phyloP scores from a whole-genome alignment of 768 basidiomycete genomes.

The Mycena capillaripes region DNA sequence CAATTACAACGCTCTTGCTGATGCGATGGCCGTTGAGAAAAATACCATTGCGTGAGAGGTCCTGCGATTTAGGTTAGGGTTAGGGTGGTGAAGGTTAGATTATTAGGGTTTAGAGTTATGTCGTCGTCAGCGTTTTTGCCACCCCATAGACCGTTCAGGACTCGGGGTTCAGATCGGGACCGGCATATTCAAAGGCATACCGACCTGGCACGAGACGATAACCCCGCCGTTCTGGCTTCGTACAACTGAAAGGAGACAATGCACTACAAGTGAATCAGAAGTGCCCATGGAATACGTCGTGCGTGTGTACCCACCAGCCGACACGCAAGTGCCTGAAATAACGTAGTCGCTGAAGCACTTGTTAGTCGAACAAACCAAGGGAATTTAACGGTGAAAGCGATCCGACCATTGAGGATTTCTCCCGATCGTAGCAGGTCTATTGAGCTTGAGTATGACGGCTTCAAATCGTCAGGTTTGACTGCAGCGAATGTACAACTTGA shows the following conservation, averaged over 20 bases:
- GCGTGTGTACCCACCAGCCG: slow-evolving; percentile 80
- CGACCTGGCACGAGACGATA: slow-evolving; percentile 84
- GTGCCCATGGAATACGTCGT: background rate
- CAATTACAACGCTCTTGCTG: slow-evolving; percentile 74
- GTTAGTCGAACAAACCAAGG: slow-evolving; percentile 42
- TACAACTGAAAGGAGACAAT: slow-evolving; percentile 59
- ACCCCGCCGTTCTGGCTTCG: slow-evolving; percentile 78
- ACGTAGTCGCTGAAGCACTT: slow-evolving; percentile 68
- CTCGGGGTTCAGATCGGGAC: no score
- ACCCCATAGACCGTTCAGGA: no score
- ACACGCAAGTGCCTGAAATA: slow-evolving; percentile 72
- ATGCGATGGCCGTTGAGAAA: slow-evolving; percentile 79
- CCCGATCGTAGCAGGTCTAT: slow-evolving; percentile 77
- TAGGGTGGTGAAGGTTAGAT: no score
- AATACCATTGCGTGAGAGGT: slow-evolving; percentile 83
- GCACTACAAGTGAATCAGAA: background rate
- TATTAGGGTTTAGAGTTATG: no score
- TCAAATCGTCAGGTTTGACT: background rate
- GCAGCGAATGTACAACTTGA: background rate
- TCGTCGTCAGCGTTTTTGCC: no score
- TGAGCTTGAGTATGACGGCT: slow-evolving; percentile 74
- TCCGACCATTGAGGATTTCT: slow-evolving; percentile 84
- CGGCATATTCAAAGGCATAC: background rate
- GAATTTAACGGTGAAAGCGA: slow-evolving; percentile 13
- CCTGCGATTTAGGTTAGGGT: slow-evolving; percentile 56